Evolutionary conservation across 2,329 filamentous ascomycete genomes (phyloP).

Genomic region (Pseudogymnoascus sp.): DNA sequence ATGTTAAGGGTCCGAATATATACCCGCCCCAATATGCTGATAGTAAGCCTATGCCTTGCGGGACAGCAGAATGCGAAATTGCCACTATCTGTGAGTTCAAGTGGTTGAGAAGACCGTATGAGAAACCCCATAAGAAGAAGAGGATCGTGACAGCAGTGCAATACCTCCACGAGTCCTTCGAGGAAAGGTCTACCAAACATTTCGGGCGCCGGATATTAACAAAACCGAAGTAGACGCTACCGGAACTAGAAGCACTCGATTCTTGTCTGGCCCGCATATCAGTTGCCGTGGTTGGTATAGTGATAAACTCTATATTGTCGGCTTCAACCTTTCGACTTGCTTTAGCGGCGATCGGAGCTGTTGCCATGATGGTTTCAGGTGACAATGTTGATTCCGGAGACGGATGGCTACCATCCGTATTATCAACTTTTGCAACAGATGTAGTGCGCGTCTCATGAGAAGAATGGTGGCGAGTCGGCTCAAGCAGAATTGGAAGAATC

Average conservation of each 20-base stretch:
- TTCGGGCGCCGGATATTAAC: constrained; percentile 61
- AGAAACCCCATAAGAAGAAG: constrained; percentile 81
- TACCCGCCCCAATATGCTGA: constrained; percentile 66
- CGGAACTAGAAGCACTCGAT: not conserved
- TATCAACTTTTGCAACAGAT: not conserved
- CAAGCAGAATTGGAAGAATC: constrained; percentile 16
- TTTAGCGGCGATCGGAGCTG: not conserved
- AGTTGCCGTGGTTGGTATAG: constrained; percentile 15
- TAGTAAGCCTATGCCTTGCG: constrained; percentile 61
- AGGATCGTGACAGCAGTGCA: constrained; percentile 66
- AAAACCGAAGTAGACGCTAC: constrained; percentile 61
- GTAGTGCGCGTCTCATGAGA: not conserved
- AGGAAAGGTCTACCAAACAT: constrained; percentile 59
- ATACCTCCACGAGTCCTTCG: constrained; percentile 58
- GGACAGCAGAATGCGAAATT: constrained; percentile 47
- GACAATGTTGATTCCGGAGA: not conserved
- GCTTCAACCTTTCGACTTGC: constrained; percentile 16
- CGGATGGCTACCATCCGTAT: not conserved
- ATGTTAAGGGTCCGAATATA: constrained; percentile 56
- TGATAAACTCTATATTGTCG: constrained; percentile 25
- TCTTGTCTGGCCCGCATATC: constrained; percentile 6
- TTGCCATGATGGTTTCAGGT: not conserved
- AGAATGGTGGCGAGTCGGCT: not conserved
- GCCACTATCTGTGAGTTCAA: constrained; percentile 65
- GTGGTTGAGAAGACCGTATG: constrained; percentile 75